Base-by-base conservation (phyloP, 148 eudicot species). In the Beta vulgaris region DNA sequence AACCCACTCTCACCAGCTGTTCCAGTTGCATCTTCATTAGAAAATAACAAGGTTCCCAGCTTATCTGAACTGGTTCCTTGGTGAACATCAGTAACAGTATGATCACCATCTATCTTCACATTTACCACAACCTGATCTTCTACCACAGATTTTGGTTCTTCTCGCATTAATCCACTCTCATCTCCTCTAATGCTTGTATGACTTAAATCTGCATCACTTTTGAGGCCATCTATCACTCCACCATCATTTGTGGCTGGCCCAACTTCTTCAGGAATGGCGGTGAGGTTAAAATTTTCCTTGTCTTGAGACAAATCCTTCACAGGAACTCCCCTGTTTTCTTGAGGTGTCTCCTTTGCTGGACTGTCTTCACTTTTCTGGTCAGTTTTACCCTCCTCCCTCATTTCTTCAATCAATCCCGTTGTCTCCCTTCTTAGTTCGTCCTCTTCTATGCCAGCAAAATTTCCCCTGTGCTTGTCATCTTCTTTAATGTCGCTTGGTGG, bases 301-400 rank as follows among this genome's bases (percentile, higher is more conserved):
- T 68, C 71, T 51, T 44, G 23, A 61, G 16, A 70, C 73, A 54
- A 21, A 64, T 57, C 51, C 28, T 71, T 44, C 13, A 48, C 19
- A 43, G 34, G n/a, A 53, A 42, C 65, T 21, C 12, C 48, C 53
- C 51, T 65, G 55, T 32, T 72, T 60, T 71, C 72, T 26, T 76
- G 53, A n/a, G 48, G 49, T 36, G 23, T 55, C 57, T 60, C 68
- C 71, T 69, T n/a, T 49, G 5, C 42, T 12, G 21, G 7, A 54
- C 66, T 55, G 14, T 55, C 43, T 26, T 62, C 4, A 7, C 67
- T 36, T 23, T 28, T 35, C 67, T 21, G n/a, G 15, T 74, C 74
- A 61, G 25, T 40, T 57, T 42, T 40, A 61, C 83, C 71, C 77
- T 80, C 84, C 40, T 82, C 75, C 80, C 77, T 74, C 54, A 85